These are phyloP conservation scores for Penicillium paneum DNA, from an alignment of 2,329 filamentous ascomycete species.

Conservation along the genomic window DNA sequence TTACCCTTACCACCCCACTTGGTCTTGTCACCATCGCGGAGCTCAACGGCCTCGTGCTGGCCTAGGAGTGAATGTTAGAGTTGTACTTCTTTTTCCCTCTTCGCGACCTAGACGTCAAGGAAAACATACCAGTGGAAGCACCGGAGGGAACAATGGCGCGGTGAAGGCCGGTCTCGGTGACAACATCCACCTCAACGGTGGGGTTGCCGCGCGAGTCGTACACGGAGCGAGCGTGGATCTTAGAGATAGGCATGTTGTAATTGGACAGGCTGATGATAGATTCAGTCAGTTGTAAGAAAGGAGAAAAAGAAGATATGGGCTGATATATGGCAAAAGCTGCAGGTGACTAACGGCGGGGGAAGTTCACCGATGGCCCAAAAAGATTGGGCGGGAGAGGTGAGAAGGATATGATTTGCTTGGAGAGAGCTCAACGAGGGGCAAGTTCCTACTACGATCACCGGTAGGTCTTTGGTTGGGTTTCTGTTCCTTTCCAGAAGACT, in stretches of 20 bases:
- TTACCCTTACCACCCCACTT: conserved; percentile 81
- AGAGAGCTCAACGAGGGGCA: conserved; percentile 14
- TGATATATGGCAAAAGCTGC: conserved; percentile 20
- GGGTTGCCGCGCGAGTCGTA: conserved; percentile 99
- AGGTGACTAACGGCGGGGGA: conserved; percentile 34
- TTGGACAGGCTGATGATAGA: conserved; percentile 22
- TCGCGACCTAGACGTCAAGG: not conserved
- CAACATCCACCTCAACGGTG: conserved; percentile 95
- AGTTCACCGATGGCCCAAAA: conserved; percentile 44
- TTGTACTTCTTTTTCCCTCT: not conserved
- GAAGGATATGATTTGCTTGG: conserved; percentile 21
- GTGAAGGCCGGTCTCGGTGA: conserved; percentile 94
- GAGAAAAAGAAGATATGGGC: conserved; percentile 14
- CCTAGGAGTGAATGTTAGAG: conserved; percentile 50
- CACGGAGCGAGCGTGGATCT: conserved; percentile 89
- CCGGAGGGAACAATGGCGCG: conserved; percentile 96
- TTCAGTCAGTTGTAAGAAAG: conserved; percentile 27
- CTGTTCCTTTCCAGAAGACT: conserved; percentile 8
- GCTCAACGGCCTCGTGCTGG: conserved; percentile 86
- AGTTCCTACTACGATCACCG: conserved; percentile 18
- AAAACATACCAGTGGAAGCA: conserved; percentile 78
- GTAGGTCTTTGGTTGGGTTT: conserved; percentile 2
- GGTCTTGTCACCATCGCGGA: conserved; percentile 83
- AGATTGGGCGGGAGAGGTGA: conserved; percentile 26
- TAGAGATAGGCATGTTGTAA: conserved; percentile 78